phyloP scores from a whole-genome alignment of 2,329 filamentous ascomycete genomes.

The Colletotrichum karsti region DNA sequence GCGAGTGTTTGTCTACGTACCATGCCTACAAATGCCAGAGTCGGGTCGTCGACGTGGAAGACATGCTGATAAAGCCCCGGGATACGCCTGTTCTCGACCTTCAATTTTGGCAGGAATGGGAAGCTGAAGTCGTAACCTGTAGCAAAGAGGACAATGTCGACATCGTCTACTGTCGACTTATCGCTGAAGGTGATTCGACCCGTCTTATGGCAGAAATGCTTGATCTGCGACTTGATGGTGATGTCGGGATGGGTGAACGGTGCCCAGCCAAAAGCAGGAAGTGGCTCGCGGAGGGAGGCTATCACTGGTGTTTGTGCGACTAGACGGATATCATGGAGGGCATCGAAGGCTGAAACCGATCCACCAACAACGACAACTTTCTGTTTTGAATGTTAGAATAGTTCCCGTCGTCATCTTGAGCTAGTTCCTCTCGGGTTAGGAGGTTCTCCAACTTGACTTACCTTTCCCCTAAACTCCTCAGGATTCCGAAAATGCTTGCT shows the following conservation, averaged over 20 bases:
- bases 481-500: slow-evolving; percentile 47
- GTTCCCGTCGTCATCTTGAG: too few relatives aligned
- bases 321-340: slow-evolving; percentile 59
- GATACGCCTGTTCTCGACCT: slow-evolving; percentile 45
- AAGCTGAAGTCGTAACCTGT: slow-evolving; percentile 68
- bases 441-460: too few relatives aligned
- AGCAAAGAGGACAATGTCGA: slow-evolving; percentile 67
- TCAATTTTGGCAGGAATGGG: slow-evolving; percentile 60
- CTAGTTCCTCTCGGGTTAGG: too few relatives aligned
- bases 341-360: slow-evolving; percentile 66
- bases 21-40: slow-evolving; percentile 44
- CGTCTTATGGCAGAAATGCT: slow-evolving; percentile 41
- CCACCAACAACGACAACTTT: slow-evolving; percentile 65
- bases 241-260: slow-evolving; percentile 65
- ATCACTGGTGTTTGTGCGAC: slow-evolving; percentile 55
- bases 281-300: slow-evolving; percentile 55
- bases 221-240: slow-evolving; percentile 51
- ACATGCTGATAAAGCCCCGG: slow-evolving; percentile 46
- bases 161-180: slow-evolving; percentile 52
- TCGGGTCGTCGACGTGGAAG: slow-evolving; percentile 44
- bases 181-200: slow-evolving; percentile 60
- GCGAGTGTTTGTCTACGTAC: slow-evolving; percentile 36
- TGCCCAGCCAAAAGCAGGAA: slow-evolving; percentile 60
- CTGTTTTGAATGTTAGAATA: too few relatives aligned
- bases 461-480: slow-evolving; percentile 33